phyloP scores from a whole-genome alignment of 106 monocot species.

The Allium fistulosum region DNA sequence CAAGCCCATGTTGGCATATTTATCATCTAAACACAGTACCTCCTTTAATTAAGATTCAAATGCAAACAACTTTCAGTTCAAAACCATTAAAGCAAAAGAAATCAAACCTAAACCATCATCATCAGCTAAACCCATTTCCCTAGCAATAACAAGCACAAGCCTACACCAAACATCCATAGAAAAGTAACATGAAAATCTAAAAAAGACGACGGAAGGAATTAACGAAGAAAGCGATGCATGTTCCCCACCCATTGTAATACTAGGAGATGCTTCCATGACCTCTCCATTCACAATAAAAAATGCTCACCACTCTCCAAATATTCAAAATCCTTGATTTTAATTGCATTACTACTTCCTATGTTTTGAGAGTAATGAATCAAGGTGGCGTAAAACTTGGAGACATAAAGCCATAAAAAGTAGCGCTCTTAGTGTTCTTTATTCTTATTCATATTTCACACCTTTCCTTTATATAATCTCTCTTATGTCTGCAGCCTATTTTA shows the following conservation, averaged over 20 bases:
- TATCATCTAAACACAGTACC: slow-evolving; percentile 68
- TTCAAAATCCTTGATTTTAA: slow-evolving; percentile 98
- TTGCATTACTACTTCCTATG: slow-evolving; percentile 94
- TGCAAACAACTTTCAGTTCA: slow-evolving; percentile 31
- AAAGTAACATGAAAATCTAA: slow-evolving; percentile 53
- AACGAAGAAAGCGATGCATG: slow-evolving; percentile 82
- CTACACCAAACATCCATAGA: slow-evolving; percentile 73
- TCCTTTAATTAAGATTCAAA: slow-evolving; percentile 1
- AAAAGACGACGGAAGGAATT: slow-evolving; percentile 79
- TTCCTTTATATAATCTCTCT: slow-evolving; percentile 73
- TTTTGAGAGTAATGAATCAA: slow-evolving; percentile 94
- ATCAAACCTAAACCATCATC: slow-evolving; percentile 23
- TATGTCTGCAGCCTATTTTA: slow-evolving; percentile 91
- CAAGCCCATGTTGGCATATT: slow-evolving; percentile 95
- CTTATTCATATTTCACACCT: slow-evolving; percentile 93
- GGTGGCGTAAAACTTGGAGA: slow-evolving; percentile 96
- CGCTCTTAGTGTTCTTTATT: slow-evolving; percentile 80
- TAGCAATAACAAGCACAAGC: slow-evolving; percentile 54
- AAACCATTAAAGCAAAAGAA: slow-evolving; percentile 50
- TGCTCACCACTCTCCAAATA: slow-evolving; percentile 95
- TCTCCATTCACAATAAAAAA: slow-evolving; percentile 93
- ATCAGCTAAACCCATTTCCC: slow-evolving; percentile 24
- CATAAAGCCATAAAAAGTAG: slow-evolving; percentile 84
- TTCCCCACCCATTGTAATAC: slow-evolving; percentile 59
- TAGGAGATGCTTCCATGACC: slow-evolving; percentile 96